These are phyloP conservation scores for Populus hybrid DNA, from an alignment of 441 rosid genomes.

Conservation along the genomic window DNA sequence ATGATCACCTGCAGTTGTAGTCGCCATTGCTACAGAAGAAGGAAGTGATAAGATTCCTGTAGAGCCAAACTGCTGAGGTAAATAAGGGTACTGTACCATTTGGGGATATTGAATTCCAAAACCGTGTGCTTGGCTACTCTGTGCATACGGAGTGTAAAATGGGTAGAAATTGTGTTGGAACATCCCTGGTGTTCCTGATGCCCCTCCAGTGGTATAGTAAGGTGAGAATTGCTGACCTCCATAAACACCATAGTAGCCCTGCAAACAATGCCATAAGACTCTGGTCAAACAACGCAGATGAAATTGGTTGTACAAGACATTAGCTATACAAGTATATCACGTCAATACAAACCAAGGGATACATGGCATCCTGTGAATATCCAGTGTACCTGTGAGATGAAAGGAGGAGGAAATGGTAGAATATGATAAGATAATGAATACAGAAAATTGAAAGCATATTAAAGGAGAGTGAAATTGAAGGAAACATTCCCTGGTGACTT, in stretches of 20 bases:
- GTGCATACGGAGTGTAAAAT: constrained; percentile 58
- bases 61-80: constrained; percentile 57
- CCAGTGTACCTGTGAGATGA: constrained; percentile 52
- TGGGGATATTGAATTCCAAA: constrained; percentile 66
- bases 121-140: constrained; percentile 50
- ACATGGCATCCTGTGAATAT: constrained; percentile 62
- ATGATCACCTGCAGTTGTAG: constrained; percentile 38
- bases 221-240: no score
- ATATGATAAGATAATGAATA: constrained; percentile 13
- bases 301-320: background rate
- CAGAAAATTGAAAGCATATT: constrained; percentile 9
- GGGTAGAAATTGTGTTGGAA: constrained; percentile 56
- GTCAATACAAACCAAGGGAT: constrained; percentile 52
- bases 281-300: constrained; percentile 17
- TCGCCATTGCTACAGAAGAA: constrained; percentile 41
- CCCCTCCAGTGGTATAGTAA: constrained; percentile 44
- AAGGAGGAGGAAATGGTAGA: background rate
- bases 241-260: constrained; percentile 71
- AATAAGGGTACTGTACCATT: constrained; percentile 55
- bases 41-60: constrained; percentile 59
- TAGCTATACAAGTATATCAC: background rate
- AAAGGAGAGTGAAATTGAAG: background rate
- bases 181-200: constrained; percentile 51
- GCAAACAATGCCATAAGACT: constrained; percentile 25
- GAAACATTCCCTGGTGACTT: background rate